These are phyloP conservation scores for Haplosporangium gracile DNA, from an alignment of 192 early-diverging fungal genomes.

Conservation along the genomic window DNA sequence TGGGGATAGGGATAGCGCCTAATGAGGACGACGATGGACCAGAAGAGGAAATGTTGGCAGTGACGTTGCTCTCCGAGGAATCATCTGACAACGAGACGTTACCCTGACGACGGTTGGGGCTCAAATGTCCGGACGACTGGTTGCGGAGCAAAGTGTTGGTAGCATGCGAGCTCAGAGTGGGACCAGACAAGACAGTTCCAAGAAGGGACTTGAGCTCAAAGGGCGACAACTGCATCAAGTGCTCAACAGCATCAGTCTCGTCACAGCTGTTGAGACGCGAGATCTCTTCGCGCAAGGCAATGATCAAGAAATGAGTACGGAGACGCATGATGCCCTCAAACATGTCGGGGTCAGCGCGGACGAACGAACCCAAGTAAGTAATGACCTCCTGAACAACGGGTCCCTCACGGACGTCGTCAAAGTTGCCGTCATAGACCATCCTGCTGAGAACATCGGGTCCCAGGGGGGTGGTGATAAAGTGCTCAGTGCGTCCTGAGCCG, in stretches of 20 bases:
- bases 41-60: slow-evolving; percentile 27
- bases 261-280: slow-evolving; percentile 77
- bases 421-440: slow-evolving; percentile 74
- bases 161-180: slow-evolving; percentile 60
- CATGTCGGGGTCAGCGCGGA: slow-evolving; percentile 72
- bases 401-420: slow-evolving; percentile 85
- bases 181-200: slow-evolving; percentile 77
- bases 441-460: slow-evolving; percentile 75
- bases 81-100: slow-evolving; percentile 3
- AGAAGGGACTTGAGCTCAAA: slow-evolving; percentile 85
- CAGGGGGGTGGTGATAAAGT: slow-evolving; percentile 76
- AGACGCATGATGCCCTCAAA: slow-evolving; percentile 89
- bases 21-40: slow-evolving; percentile 23
- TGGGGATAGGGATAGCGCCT: slow-evolving; percentile 39
- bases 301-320: slow-evolving; percentile 85
- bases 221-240: slow-evolving; percentile 85
- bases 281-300: slow-evolving; percentile 90
- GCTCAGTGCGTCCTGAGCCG: slow-evolving; percentile 77
- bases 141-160: slow-evolving; percentile 59
- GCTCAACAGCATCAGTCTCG: slow-evolving; percentile 84
- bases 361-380: slow-evolving; percentile 82
- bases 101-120: slow-evolving; percentile 27
- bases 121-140: slow-evolving; percentile 55
- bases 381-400: slow-evolving; percentile 89
- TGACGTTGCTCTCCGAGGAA: background rate